phyloP scores from a whole-genome alignment of 768 basidiomycete species.

The Suillus subalutaceus region DNA sequence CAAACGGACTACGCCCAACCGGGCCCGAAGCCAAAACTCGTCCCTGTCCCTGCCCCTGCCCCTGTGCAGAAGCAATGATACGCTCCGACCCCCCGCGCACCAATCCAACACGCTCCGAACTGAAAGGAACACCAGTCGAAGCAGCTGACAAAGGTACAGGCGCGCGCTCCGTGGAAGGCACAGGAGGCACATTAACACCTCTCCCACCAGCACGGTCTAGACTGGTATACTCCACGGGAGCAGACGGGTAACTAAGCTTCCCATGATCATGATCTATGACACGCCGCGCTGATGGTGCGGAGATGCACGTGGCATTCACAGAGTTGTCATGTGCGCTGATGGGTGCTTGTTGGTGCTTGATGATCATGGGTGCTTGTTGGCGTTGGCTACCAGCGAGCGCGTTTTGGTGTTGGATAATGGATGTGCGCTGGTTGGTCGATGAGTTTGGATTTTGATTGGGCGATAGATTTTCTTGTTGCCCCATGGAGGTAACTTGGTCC shows the following conservation, averaged over 20 bases:
- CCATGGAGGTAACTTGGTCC: background rate
- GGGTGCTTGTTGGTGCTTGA: slow-evolving; percentile 8
- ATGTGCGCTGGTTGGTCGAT: background rate
- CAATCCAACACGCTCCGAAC: background rate
- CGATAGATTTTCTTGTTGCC: background rate
- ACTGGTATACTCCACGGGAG: slow-evolving; percentile 25
- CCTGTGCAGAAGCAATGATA: background rate
- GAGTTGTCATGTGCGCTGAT: slow-evolving; percentile 23
- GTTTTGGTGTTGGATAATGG: background rate
- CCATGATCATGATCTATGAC: slow-evolving; percentile 1
- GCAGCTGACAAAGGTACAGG: background rate
- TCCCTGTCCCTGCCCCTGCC: background rate
- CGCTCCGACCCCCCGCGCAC: background rate
- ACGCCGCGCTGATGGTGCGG: slow-evolving; percentile 16
- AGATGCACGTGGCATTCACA: slow-evolving; percentile 14
- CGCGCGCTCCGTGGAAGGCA: background rate
- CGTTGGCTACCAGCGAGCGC: background rate
- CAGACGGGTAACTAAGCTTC: slow-evolving; percentile 28
- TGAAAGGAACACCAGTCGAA: background rate
- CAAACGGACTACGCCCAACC: background rate
- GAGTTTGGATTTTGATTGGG: background rate
- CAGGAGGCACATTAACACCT: background rate
- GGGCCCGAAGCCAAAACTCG: background rate
- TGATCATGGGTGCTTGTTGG: background rate
- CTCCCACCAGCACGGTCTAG: background rate